Conservation (phyloP, 495 filamentous ascomycete species). For the Penicillium chermesinum region DNA sequence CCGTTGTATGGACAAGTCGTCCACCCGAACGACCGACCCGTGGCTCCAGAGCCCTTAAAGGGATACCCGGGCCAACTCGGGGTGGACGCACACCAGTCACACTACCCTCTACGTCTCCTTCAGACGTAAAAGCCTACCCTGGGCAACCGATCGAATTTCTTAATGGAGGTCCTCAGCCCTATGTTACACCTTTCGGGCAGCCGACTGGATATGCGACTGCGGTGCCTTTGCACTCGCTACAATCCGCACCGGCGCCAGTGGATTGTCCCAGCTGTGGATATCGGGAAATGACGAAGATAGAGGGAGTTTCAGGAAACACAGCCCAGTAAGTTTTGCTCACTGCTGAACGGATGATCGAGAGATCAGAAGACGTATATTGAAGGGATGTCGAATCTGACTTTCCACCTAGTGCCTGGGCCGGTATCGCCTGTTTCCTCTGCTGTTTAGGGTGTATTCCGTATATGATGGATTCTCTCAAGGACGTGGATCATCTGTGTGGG, state of each 20-base stretch:
- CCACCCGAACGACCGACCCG: background rate
- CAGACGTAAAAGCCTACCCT: slow-evolving; percentile 15
- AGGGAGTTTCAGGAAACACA: slow-evolving; percentile 39
- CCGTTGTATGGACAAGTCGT: background rate
- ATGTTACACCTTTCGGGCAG: slow-evolving; percentile 17
- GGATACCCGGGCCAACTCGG: background rate
- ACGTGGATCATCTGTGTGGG: slow-evolving; percentile 49
- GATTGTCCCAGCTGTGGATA: slow-evolving; percentile 47
- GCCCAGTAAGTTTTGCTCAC: slow-evolving; percentile 46
- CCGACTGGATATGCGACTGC: slow-evolving; percentile 28
- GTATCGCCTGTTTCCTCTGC: slow-evolving; percentile 39
- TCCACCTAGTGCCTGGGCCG: slow-evolving; percentile 44
- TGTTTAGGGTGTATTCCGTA: slow-evolving; percentile 52
- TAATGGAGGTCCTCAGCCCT: slow-evolving; percentile 8
- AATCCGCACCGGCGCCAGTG: slow-evolving; percentile 34
- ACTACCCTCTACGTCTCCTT: background rate
- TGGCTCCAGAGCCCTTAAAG: background rate
- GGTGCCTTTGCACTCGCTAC: slow-evolving; percentile 28
- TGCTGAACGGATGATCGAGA: background rate
- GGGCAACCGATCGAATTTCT: slow-evolving; percentile 13
- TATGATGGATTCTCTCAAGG: slow-evolving; percentile 45
- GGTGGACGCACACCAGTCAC: background rate
- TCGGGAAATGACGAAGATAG: slow-evolving; percentile 41
- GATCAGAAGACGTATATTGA: background rate
- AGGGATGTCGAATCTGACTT: too few species aligned